Base-by-base conservation (phyloP, 345 rosid genomes). In the Aurinia saxatilis region DNA sequence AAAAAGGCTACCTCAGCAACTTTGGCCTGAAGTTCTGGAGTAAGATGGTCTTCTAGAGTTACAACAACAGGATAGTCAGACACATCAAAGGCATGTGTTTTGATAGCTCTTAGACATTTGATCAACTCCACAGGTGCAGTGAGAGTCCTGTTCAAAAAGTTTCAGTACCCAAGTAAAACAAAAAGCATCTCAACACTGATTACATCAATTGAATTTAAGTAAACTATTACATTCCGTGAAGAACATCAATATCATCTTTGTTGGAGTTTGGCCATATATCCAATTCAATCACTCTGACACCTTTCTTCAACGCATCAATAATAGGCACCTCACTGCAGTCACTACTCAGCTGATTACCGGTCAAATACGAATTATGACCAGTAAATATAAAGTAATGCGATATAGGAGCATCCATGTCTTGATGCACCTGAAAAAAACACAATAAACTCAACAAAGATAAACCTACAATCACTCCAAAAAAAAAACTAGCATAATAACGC, bases 271-370 rank as follows among this genome's bases (percentile, higher is more conserved):
- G 97, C 97, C 95, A 90, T 52, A 90, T 72, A 73, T 90, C 97
- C 79, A 90, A 71, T 70, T 90, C 95, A 33, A 90, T 80, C 35
- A 85, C 97, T 68, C 97, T 73, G n/a, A 87, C 97, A 45, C 97
- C 97, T 80, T 63, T 79, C 57, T 68, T 45, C 68, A 90, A 62
- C 0, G 95, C 88, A 11, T 72, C 68, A 46, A 82, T 79, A 66
- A 87, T 90, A 2, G 97, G 97, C 12, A 78, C 85, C 47, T 83
- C 95, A 23, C 95, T 90, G 78, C 95, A 87, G 61, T 87, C 95
- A 63, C 95, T 90, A 63, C 81, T 90, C 54, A 90, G 87, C 70
- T 90, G 95, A 71, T 90, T 90, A 42, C 97, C 95, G 0, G 97
- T 87, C 34, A 90, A 71, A 73, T 90, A 90, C 0, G 95, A 87